Conservation (phyloP, 2,329 filamentous ascomycete genomes). For the Cladophialophora bantiana region DNA sequence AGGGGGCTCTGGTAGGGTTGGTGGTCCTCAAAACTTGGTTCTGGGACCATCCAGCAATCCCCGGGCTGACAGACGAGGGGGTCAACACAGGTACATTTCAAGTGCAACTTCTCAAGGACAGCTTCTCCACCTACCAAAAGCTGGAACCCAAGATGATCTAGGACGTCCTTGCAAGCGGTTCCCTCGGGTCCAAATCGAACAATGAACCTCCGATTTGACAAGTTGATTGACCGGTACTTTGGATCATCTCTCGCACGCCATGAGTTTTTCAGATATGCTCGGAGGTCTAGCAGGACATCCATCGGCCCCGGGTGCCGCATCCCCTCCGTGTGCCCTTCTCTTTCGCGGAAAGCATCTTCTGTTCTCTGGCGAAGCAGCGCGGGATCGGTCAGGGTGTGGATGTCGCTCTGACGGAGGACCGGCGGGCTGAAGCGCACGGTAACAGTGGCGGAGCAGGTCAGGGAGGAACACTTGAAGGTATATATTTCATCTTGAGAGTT, state of each 20-base stretch:
- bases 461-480: constrained; percentile 65
- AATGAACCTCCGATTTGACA: constrained; percentile 69
- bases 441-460: constrained; percentile 62
- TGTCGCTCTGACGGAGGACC: constrained; percentile 57
- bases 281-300: constrained; percentile 63
- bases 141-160: constrained; percentile 66
- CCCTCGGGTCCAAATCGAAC: constrained; percentile 67
- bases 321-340: constrained; percentile 50
- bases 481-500: constrained; percentile 51
- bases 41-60: constrained; percentile 54
- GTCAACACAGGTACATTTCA: constrained; percentile 16
- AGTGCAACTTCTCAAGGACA: background rate
- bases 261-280: constrained; percentile 67
- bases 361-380: constrained; percentile 61
- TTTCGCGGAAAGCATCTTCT: constrained; percentile 55
- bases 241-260: constrained; percentile 53
- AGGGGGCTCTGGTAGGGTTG: constrained; percentile 50
- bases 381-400: constrained; percentile 62
- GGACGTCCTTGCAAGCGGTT: constrained; percentile 60
- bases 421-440: constrained; percentile 62
- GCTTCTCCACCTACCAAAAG: constrained; percentile 49
- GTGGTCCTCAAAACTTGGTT: constrained; percentile 45
- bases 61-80: constrained; percentile 36
- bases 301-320: constrained; percentile 59
- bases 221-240: constrained; percentile 58